Conservation (phyloP, 345 rosid species). For the Orychophragmus violaceus region DNA sequence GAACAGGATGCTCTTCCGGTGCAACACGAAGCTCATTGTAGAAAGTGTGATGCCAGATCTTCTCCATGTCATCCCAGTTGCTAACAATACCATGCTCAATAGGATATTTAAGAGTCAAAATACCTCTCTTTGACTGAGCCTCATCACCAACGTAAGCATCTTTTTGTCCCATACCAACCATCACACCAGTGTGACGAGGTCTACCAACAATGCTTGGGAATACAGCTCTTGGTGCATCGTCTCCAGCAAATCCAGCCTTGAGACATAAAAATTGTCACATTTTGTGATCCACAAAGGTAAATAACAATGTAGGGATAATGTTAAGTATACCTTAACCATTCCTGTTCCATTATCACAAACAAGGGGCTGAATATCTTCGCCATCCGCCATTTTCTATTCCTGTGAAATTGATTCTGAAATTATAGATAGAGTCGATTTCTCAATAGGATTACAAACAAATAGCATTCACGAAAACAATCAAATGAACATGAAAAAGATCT, state of each 20-base stretch:
- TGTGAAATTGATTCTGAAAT: background rate
- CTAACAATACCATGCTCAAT: too few species aligned
- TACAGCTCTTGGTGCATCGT: slow-evolving; percentile 51
- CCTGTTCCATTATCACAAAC: slow-evolving; percentile 59
- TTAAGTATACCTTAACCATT: slow-evolving; percentile 68
- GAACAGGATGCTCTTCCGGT: slow-evolving; percentile 49
- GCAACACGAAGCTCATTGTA: slow-evolving; percentile 54
- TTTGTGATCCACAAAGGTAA: too few species aligned
- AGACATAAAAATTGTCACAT: too few species aligned
- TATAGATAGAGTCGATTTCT: background rate
- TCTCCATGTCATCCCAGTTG: too few species aligned
- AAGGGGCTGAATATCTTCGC: too few species aligned
- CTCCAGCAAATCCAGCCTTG: slow-evolving; percentile 56
- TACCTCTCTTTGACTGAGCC: too few species aligned
- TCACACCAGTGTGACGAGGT: slow-evolving; percentile 51
- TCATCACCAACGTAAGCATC: too few species aligned
- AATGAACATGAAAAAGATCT: background rate
- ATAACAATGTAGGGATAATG: too few species aligned
- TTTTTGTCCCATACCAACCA: slow-evolving; percentile 61
- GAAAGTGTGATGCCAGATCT: too few species aligned
- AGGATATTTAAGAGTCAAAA: too few species aligned
- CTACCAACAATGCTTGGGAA: slow-evolving; percentile 57
- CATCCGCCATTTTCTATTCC: slow-evolving; percentile 65
- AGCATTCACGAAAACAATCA: too few species aligned
- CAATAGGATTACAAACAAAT: too few species aligned